These are phyloP conservation scores for Cruciata laevipes DNA, from an alignment of 257 asterid species.

Conservation along the genomic window DNA sequence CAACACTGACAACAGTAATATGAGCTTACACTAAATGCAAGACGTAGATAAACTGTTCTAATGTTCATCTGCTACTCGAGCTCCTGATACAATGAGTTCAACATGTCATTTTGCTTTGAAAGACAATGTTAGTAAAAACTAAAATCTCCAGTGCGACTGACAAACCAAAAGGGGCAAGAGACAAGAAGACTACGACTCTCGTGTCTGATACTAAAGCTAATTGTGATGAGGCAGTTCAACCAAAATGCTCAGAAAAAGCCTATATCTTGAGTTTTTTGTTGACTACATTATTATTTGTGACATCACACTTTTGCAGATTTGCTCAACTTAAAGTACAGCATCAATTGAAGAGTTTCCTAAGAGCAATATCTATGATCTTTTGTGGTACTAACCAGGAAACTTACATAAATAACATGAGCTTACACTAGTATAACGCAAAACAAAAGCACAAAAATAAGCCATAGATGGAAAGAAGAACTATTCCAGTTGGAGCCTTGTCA, in stretches of 20 bases:
- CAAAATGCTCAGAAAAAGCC: conserved; percentile 28
- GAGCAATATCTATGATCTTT: conserved; percentile 19
- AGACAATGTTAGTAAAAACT: conserved; percentile 19
- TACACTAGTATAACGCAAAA: no score
- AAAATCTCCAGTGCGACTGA: conserved; percentile 29
- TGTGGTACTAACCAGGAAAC: conserved; percentile 28
- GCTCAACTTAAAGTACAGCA: conserved; percentile 23
- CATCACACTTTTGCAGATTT: conserved; percentile 35
- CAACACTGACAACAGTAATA: no score
- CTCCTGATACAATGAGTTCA: conserved; percentile 23
- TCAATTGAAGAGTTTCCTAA: conserved; percentile 21
- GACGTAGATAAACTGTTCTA: conserved; percentile 11
- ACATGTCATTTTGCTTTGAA: conserved; percentile 23
- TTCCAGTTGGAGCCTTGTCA: no score
- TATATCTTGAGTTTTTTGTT: conserved; percentile 23
- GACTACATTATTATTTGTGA: conserved; percentile 24
- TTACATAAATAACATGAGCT: conserved; percentile 15
- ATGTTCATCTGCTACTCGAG: conserved; percentile 27
- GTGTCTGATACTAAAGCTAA: conserved; percentile 28
- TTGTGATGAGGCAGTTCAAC: conserved; percentile 30
- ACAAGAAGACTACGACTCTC: conserved; percentile 33
- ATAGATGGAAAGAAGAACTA: no score
- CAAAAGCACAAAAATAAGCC: no score
- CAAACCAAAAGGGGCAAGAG: conserved; percentile 40
- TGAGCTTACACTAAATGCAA: no score